These are phyloP conservation scores for Chloranthus sessilifolius DNA, from an alignment of 164 flowering plant species.

Conservation along the genomic window DNA sequence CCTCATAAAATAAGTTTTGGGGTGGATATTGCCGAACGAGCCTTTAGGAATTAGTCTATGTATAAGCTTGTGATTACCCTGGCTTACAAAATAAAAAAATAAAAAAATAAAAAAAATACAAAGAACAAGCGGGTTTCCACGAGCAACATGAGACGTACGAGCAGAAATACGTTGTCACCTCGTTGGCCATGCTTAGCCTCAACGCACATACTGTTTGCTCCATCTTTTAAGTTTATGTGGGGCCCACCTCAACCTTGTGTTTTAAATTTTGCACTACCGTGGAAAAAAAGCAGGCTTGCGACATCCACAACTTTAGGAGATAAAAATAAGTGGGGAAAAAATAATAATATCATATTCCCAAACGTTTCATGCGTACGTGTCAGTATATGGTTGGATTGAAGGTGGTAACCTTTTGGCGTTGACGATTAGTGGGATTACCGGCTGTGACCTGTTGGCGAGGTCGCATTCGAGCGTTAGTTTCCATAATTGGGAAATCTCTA, in stretches of 20 bases:
- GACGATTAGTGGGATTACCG: neutral
- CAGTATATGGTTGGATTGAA: neutral
- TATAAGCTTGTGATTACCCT: too few species aligned
- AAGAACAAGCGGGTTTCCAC: too few species aligned
- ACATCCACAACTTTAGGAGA: constrained; percentile 15
- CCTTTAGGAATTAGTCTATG: too few species aligned
- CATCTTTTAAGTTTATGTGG: too few species aligned
- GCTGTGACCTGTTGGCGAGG: neutral
- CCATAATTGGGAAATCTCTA: constrained; percentile 16
- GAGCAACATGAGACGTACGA: too few species aligned
- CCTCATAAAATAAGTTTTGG: too few species aligned
- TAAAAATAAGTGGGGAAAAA: neutral
- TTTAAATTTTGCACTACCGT: neutral
- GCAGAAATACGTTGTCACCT: too few species aligned
- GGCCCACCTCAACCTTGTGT: neutral
- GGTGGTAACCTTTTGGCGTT: neutral
- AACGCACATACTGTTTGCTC: too few species aligned
- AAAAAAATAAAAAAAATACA: too few species aligned
- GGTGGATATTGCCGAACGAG: too few species aligned
- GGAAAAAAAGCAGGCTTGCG: neutral
- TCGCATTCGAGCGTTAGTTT: neutral
- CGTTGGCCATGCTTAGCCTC: too few species aligned
- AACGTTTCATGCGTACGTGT: constrained; percentile 12
- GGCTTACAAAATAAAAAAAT: too few species aligned
- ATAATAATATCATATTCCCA: neutral